phyloP scores from a whole-genome alignment of 1,284 basidiomycete genomes.

The Puccinia brachypodii region DNA sequence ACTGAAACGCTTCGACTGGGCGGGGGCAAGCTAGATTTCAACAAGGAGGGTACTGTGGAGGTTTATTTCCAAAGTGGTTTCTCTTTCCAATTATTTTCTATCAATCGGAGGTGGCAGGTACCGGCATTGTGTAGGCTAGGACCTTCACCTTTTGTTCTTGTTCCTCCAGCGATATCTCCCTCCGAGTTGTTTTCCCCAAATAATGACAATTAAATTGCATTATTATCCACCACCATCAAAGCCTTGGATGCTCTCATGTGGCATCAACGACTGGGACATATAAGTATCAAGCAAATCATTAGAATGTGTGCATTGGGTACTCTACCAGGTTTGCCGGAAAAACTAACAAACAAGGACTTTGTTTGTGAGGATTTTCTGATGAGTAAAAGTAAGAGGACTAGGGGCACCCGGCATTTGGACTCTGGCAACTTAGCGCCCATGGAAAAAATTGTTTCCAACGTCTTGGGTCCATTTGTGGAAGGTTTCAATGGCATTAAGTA shows the following conservation, averaged over 20 bases:
- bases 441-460: constrained; percentile 5
- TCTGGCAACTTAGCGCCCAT: neutral
- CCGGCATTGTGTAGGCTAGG: neutral
- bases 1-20: neutral
- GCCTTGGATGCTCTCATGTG: constrained; percentile 7
- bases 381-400: neutral
- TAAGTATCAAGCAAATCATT: neutral
- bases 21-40: neutral
- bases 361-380: constrained; percentile 24
- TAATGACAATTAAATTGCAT: neutral
- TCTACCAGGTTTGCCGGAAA: neutral
- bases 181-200: neutral
- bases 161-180: neutral
- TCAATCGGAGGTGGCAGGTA: neutral
- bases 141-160: neutral
- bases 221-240: neutral
- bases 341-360: constrained; percentile 3
- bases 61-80: neutral
- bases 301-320: neutral
- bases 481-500: neutral
- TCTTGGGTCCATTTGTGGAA: constrained; percentile 18
- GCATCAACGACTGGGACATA: constrained; percentile 28
- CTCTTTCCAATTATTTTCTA: neutral
- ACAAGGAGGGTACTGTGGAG: neutral
- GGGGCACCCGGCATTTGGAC: neutral